Percentiles rank a stretch among this genome's conserved stretches.
These are phyloP conservation scores for Aphanomyces euteiches DNA, from an alignment of 352 stramenopile genomes.

Conservation along the genomic window DNA sequence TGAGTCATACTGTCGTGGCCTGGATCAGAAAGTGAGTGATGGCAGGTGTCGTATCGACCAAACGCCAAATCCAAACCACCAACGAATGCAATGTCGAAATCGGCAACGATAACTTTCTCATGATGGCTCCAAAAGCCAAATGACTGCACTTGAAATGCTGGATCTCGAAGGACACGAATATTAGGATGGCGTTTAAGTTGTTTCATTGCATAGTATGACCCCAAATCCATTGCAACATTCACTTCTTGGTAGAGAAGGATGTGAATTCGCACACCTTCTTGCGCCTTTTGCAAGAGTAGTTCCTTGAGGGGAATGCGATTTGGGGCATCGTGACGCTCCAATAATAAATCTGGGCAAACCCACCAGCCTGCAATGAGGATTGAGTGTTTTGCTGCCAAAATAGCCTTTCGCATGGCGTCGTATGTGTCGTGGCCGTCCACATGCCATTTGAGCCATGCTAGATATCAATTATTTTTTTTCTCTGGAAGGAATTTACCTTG, in stretches of 20 bases:
- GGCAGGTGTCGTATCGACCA: constrained; percentile 80
- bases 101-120: constrained; percentile 91
- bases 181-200: constrained; percentile 76
- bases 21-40: constrained; percentile 67
- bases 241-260: constrained; percentile 90
- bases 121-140: constrained; percentile 91
- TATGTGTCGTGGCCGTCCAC: constrained; percentile 86
- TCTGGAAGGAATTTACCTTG: constrained; percentile 9
- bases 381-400: constrained; percentile 80
- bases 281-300: constrained; percentile 71
- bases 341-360: constrained; percentile 80
- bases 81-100: constrained; percentile 79
- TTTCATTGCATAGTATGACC: constrained; percentile 82
- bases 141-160: constrained; percentile 87
- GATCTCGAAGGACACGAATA: constrained; percentile 87
- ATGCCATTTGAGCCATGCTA: constrained; percentile 63
- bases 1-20: constrained; percentile 51
- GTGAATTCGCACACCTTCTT: constrained; percentile 84
- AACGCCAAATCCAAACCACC: constrained; percentile 87
- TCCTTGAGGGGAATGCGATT: constrained; percentile 75
- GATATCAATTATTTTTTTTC: background rate
- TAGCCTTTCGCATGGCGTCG: constrained; percentile 80
- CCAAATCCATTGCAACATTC: constrained; percentile 83
- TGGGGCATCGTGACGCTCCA: constrained; percentile 56
- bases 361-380: constrained; percentile 91